Evolutionary conservation across 2,329 filamentous ascomycete genomes (phyloP).

Genomic region (Aspergillus costaricaensis): DNA sequence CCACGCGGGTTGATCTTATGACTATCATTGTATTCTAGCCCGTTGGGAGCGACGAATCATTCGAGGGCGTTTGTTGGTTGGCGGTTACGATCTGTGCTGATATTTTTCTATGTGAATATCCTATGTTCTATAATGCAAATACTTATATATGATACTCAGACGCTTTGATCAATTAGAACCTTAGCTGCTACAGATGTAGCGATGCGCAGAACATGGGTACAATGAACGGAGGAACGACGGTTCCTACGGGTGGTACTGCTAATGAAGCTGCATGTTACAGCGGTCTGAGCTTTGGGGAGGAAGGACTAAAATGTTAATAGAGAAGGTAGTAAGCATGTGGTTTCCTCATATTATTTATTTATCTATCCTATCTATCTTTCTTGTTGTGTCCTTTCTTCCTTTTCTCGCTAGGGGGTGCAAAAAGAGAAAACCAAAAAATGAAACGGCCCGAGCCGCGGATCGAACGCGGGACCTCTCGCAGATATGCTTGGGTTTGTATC

Average conservation of each 20-base stretch:
- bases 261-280: too few relatives aligned
- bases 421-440: slow-evolving; percentile 5
- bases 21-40: slow-evolving; percentile 8
- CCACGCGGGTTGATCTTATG: slow-evolving; percentile 22
- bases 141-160: background rate
- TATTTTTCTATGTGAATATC: slow-evolving; percentile 5
- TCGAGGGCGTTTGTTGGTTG: slow-evolving; percentile 6
- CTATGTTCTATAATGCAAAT: slow-evolving; percentile 5
- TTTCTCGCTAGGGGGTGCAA: too few relatives aligned
- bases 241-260: too few relatives aligned
- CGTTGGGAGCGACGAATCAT: background rate
- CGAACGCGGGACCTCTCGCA: slow-evolving; percentile 27
- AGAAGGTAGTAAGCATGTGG: too few relatives aligned
- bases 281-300: too few relatives aligned
- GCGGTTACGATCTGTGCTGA: slow-evolving; percentile 1
- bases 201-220: too few relatives aligned
- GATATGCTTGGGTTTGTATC: slow-evolving; percentile 23
- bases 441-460: slow-evolving; percentile 24
- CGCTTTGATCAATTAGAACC: background rate
- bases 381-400: too few relatives aligned
- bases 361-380: too few relatives aligned
- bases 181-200: too few relatives aligned
- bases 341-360: too few relatives aligned
- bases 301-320: too few relatives aligned
- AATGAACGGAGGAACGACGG: too few relatives aligned